phyloP scores from a whole-genome alignment of 495 filamentous ascomycete genomes.

The Cenococcum geophilum region DNA sequence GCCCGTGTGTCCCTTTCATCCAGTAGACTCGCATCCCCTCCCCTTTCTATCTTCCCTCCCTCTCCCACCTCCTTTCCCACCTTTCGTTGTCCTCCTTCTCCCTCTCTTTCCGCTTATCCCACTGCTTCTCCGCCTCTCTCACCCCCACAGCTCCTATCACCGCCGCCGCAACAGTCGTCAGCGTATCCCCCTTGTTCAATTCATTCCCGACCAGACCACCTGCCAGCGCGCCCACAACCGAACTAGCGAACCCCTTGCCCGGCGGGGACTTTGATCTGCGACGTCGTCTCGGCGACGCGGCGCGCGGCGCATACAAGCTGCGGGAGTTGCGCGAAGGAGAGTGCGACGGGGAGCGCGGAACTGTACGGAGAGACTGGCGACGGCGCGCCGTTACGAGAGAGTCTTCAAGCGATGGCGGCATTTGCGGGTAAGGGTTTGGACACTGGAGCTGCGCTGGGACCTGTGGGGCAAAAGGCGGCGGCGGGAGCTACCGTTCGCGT shows the following conservation, averaged over 20 bases:
- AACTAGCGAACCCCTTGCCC: constrained; percentile 11
- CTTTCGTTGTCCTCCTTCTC: constrained; percentile 11
- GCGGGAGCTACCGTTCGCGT: too few species aligned
- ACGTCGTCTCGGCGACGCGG: background rate
- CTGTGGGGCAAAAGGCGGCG: background rate
- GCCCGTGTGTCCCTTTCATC: too few species aligned
- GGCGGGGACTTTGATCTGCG: constrained; percentile 18
- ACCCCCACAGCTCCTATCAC: constrained; percentile 24
- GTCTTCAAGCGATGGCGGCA: background rate
- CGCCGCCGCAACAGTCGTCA: constrained; percentile 20
- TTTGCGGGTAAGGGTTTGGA: background rate
- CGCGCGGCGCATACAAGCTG: background rate
- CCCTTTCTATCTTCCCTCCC: too few species aligned
- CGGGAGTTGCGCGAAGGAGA: constrained; percentile 11
- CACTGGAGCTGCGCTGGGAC: background rate
- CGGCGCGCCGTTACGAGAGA: background rate
- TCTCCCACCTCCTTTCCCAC: background rate
- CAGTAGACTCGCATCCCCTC: too few species aligned
- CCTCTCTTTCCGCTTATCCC: constrained; percentile 15
- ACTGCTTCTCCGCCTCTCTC: constrained; percentile 19
- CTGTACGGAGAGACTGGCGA: background rate
- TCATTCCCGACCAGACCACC: constrained; percentile 21
- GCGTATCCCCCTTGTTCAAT: constrained; percentile 15
- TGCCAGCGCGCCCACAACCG: constrained; percentile 24
- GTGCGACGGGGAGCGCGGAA: background rate